A percentile compares a stretch with the other conserved stretches of the same genome.
Evolutionary conservation across 2,329 filamentous ascomycete genomes (phyloP).

Genomic region (Sporothrix curviconia): DNA sequence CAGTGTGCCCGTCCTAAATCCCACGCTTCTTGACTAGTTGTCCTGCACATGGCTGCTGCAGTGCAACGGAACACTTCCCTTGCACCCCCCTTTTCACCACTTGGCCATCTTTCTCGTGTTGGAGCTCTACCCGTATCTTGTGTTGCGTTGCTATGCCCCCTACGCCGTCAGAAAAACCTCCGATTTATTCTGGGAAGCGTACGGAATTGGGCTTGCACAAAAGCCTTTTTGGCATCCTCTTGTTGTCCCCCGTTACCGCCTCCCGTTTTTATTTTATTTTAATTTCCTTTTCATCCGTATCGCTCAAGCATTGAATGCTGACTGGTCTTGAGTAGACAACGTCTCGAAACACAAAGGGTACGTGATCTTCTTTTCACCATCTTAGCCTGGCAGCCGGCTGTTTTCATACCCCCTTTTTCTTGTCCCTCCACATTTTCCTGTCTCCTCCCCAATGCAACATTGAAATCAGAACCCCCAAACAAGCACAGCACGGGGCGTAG

Average conservation of each 20-base stretch:
- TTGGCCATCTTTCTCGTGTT: not conserved
- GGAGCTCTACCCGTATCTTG: not conserved
- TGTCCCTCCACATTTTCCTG: conserved; percentile 18
- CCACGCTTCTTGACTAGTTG: not conserved
- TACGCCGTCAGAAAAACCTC: no score
- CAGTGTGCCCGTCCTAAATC: no score
- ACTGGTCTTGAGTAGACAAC: conserved; percentile 21
- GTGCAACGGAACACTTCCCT: not conserved
- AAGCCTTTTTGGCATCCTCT: not conserved
- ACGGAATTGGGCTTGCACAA: no score
- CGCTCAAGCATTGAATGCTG: conserved; percentile 1
- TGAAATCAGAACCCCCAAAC: not conserved
- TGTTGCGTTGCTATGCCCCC: not conserved
- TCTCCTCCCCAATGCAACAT: conserved; percentile 12
- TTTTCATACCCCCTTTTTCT: conserved; percentile 25
- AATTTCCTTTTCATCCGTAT: not conserved
- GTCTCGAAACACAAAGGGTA: conserved; percentile 39
- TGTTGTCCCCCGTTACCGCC: not conserved
- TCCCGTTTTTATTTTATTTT: conserved; percentile 14
- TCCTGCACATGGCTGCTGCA: not conserved
- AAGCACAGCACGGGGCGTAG: no score
- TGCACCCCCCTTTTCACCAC: not conserved
- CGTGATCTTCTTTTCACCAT: conserved; percentile 30
- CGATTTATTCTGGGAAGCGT: no score
- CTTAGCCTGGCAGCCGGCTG: conserved; percentile 30